Percentiles rank a stretch among this genome's conserved stretches.
These are phyloP conservation scores for Camellia japonica DNA, from an alignment of 148 eudicot genomes.

Conservation along the genomic window DNA sequence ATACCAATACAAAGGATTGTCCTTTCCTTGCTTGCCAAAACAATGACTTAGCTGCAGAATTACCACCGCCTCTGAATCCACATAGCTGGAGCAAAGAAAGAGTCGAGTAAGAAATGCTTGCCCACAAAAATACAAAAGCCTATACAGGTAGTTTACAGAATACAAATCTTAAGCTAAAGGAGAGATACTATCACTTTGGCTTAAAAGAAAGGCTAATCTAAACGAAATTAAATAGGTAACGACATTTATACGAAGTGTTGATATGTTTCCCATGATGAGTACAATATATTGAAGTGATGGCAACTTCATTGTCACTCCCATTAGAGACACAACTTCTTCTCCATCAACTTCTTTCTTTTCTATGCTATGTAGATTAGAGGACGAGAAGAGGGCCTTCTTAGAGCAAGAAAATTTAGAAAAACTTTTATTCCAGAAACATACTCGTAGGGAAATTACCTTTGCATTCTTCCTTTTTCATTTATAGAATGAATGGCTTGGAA, in stretches of 20 bases:
- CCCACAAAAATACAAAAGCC: neutral
- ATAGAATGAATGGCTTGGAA: neutral
- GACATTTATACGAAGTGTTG: neutral
- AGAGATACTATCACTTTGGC: neutral
- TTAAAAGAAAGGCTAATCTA: neutral
- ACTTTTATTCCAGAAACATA: neutral
- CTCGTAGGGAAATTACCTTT: neutral
- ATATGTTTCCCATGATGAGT: neutral
- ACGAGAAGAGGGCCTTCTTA: neutral
- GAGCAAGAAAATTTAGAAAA: neutral
- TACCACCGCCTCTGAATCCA: slow-evolving; percentile 93
- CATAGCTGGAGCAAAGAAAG: slow-evolving; percentile 51
- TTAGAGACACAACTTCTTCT: neutral
- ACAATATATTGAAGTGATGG: neutral
- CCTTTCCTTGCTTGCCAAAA: slow-evolving; percentile 94
- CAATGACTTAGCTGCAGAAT: slow-evolving; percentile 82
- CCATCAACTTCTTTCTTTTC: neutral
- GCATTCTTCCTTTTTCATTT: neutral
- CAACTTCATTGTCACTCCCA: neutral
- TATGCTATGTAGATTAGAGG: neutral
- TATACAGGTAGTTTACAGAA: neutral
- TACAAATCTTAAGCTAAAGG: neutral
- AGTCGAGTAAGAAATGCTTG: neutral
- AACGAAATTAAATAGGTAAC: neutral
- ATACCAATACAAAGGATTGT: slow-evolving; percentile 66